These are phyloP conservation scores for Aureobasidium lini DNA, from an alignment of 2,329 filamentous ascomycete species.

Conservation along the genomic window DNA sequence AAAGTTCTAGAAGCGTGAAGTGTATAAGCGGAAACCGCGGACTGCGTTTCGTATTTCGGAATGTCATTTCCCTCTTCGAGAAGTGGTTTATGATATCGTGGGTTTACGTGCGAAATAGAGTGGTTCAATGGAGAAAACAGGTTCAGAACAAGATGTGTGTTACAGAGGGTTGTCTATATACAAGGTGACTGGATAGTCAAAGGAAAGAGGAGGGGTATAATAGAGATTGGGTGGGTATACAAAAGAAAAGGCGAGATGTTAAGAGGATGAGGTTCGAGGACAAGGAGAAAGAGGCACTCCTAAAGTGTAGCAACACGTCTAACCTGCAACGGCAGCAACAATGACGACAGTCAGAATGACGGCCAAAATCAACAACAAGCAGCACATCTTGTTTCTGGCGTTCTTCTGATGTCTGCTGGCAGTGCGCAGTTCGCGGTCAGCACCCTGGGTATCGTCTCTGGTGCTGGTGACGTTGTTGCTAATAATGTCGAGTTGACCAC, in stretches of 20 bases:
- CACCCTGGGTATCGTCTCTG: conserved; percentile 71
- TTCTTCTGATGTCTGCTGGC: conserved; percentile 92
- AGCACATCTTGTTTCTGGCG: conserved; percentile 89
- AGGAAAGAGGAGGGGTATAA: conserved; percentile 1
- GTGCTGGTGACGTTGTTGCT: conserved; percentile 81
- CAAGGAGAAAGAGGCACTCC: neutral
- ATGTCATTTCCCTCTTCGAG: no score
- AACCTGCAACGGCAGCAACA: conserved; percentile 75
- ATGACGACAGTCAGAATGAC: conserved; percentile 86
- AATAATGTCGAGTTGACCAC: conserved; percentile 79
- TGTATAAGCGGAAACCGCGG: no score
- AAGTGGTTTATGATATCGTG: no score
- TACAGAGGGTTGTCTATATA: neutral
- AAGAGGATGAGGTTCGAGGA: neutral
- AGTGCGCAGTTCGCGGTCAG: conserved; percentile 75
- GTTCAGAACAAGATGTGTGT: neutral
- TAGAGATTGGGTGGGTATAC: neutral
- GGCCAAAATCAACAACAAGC: conserved; percentile 77
- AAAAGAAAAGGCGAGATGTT: neutral
- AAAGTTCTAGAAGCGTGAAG: no score
- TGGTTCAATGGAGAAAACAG: no score
- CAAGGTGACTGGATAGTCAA: neutral
- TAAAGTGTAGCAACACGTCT: neutral
- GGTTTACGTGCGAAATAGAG: no score
- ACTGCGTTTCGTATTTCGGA: no score